Conservation (phyloP, 306 rosid species). For the Trifolium fragiferum region DNA sequence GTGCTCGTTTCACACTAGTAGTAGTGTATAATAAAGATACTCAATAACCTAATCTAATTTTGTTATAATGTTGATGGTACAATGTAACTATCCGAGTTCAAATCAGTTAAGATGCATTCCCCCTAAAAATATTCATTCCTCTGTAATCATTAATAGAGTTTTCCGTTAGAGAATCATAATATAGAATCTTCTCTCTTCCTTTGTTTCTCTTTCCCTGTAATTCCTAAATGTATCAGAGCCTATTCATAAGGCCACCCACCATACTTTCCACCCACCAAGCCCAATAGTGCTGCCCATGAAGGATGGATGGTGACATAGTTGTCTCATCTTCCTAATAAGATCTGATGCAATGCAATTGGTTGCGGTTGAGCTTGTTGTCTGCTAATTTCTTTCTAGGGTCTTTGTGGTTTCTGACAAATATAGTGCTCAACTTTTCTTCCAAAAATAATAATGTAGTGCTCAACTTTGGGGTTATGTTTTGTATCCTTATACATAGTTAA, state of each 20-base stretch:
- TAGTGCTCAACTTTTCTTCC: neutral
- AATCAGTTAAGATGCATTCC: neutral
- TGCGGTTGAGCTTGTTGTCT: constrained; percentile 22
- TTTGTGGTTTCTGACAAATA: constrained; percentile 19
- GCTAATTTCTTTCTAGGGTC: constrained; percentile 1
- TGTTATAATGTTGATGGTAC: neutral
- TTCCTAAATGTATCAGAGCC: neutral
- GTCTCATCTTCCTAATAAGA: constrained; percentile 28
- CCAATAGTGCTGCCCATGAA: neutral
- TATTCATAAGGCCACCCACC: neutral
- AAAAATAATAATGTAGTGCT: neutral
- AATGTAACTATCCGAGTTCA: neutral
- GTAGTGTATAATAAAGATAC: neutral
- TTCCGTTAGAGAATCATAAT: neutral
- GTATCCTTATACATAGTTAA: constrained; percentile 8
- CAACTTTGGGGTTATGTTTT: constrained; percentile 22
- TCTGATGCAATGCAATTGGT: constrained; percentile 4
- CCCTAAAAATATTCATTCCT: neutral
- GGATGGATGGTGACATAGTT: constrained; percentile 11
- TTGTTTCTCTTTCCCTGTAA: neutral
- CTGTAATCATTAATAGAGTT: neutral
- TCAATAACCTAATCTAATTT: neutral
- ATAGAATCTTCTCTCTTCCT: neutral
- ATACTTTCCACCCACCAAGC: neutral
- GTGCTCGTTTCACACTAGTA: neutral